Conservation (phyloP, 2,329 filamentous ascomycete genomes). For the Periconia macrospinosa region DNA sequence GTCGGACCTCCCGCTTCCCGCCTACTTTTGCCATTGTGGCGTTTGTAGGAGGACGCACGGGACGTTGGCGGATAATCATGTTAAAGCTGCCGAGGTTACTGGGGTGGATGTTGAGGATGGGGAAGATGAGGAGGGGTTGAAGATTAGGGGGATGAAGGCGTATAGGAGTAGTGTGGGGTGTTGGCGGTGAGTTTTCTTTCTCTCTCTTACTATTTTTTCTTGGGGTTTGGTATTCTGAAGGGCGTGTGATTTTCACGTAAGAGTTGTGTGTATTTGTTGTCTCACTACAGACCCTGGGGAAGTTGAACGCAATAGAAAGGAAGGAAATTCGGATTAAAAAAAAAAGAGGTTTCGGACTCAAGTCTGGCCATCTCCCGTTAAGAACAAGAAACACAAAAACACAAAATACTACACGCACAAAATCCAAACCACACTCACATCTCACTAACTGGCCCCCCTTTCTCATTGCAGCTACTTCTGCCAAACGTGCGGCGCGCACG, state of each 20-base stretch:
- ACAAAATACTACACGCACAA: no score
- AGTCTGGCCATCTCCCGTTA: no score
- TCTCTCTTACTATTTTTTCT: neutral
- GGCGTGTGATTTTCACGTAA: no score
- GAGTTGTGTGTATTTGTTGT: no score
- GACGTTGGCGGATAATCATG: slow-evolving; percentile 49
- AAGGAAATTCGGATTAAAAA: no score
- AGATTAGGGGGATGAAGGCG: slow-evolving; percentile 18
- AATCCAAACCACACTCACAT: slow-evolving; percentile 42
- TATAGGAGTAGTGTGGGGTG: slow-evolving; percentile 24
- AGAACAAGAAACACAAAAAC: no score
- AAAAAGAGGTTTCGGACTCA: no score
- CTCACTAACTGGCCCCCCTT: no score
- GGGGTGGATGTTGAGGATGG: neutral
- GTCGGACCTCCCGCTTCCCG: slow-evolving; percentile 39
- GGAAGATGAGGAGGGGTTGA: neutral
- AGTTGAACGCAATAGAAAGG: no score
- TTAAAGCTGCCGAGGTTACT: slow-evolving; percentile 40
- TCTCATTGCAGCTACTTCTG: slow-evolving; percentile 57
- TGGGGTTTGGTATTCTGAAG: no score
- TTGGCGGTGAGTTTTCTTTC: neutral
- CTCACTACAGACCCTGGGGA: no score
- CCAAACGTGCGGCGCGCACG: slow-evolving; percentile 52
- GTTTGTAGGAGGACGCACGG: slow-evolving; percentile 55
- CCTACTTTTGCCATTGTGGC: slow-evolving; percentile 56